These are phyloP conservation scores for Microsporum audouinii DNA, from an alignment of 2,329 filamentous ascomycete genomes.

Conservation along the genomic window DNA sequence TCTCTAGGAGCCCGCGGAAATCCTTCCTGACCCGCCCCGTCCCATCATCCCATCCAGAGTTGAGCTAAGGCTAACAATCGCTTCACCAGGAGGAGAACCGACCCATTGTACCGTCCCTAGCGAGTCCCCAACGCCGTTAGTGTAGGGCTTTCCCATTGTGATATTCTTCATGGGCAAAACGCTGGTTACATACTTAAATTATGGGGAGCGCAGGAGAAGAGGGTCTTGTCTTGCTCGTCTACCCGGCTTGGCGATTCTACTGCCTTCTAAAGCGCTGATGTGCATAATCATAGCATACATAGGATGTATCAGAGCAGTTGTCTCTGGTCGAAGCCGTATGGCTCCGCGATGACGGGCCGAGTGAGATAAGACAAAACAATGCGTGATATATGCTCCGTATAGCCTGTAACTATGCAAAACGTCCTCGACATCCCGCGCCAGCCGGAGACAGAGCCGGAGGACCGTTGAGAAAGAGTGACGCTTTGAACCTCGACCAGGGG, in stretches of 20 bases:
- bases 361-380: not conserved
- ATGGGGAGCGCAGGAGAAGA: not conserved
- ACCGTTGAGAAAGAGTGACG: not conserved
- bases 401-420: not conserved
- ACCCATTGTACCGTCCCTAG: not conserved
- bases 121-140: not conserved
- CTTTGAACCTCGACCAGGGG: not conserved
- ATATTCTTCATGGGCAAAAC: no score
- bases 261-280: not conserved
- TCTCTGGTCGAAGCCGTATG: not conserved
- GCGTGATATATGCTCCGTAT: not conserved
- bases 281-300: not conserved
- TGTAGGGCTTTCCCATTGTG: not conserved
- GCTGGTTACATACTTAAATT: not conserved
- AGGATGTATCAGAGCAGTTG: no score
- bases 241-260: slow-evolving; percentile 2
- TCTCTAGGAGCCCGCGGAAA: not conserved
- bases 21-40: slow-evolving; percentile 3
- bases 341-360: not conserved
- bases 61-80: not conserved
- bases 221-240: not conserved
- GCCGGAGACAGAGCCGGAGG: not conserved
- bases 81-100: not conserved
- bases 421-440: not conserved
- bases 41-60: not conserved